Conservation (phyloP, 495 filamentous ascomycete genomes). For the Penicillium mononematosum region DNA sequence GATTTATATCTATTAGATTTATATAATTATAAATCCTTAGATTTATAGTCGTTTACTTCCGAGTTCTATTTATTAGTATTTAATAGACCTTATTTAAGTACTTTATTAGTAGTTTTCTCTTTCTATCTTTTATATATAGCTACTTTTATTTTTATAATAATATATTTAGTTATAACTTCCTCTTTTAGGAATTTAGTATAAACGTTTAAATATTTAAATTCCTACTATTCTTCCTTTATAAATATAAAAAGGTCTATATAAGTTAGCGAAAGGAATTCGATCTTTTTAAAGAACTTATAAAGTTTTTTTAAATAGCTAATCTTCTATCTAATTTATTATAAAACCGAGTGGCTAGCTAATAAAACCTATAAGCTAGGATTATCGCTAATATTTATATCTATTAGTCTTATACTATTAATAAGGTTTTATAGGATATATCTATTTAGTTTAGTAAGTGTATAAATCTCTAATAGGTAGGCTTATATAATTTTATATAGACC, state of each 20-base stretch:
- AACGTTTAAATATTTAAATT: too few species aligned
- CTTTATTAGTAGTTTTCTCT: background rate
- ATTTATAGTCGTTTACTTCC: background rate
- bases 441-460: background rate
- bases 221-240: background rate
- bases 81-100: background rate
- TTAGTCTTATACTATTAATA: background rate
- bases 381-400: too few species aligned
- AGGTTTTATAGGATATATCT: background rate
- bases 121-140: background rate
- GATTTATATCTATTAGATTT: too few species aligned
- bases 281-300: background rate
- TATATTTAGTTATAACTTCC: background rate
- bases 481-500: background rate
- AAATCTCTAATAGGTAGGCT: background rate
- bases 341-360: background rate
- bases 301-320: background rate
- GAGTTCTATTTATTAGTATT: background rate
- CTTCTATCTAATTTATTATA: accelerated
- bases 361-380: too few species aligned
- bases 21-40: background rate
- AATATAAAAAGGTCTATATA: background rate
- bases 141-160: background rate
- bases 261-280: background rate
- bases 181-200: background rate